phyloP scores from a whole-genome alignment of 768 basidiomycete genomes.

The Tylopilus sp. region DNA sequence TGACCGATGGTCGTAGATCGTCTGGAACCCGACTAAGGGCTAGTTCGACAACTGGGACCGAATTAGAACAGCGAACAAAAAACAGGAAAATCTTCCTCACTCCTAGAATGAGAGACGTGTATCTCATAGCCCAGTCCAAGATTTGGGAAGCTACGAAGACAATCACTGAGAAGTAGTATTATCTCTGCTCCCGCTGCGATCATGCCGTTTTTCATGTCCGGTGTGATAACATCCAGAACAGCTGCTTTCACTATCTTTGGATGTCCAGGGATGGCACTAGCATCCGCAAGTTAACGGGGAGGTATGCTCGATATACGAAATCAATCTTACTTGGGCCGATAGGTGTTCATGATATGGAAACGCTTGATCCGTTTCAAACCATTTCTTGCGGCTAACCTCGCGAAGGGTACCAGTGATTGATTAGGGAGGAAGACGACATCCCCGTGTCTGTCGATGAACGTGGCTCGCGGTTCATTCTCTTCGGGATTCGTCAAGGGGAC shows the following conservation, averaged over 20 bases:
- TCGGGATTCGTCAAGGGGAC: constrained; percentile 65
- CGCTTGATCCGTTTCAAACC: constrained; percentile 73
- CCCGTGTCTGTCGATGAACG: constrained; percentile 77
- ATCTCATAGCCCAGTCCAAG: constrained; percentile 67
- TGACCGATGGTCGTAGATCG: constrained; percentile 50
- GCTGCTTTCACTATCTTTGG: constrained; percentile 72
- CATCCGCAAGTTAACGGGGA: constrained; percentile 1
- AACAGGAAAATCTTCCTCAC: constrained; percentile 39
- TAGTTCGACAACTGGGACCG: constrained; percentile 58
- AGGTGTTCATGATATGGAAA: constrained; percentile 75
- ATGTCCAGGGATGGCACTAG: constrained; percentile 65
- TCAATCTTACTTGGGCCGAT: constrained; percentile 56
- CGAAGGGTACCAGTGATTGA: constrained; percentile 72
- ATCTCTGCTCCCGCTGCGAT: constrained; percentile 73
- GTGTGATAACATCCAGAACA: constrained; percentile 80
- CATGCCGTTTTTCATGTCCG: constrained; percentile 60
- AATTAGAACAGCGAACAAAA: background rate
- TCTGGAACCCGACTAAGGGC: constrained; percentile 59
- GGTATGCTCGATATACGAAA: background rate
- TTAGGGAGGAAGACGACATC: constrained; percentile 72
- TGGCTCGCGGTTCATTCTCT: constrained; percentile 62
- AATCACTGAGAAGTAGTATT: constrained; percentile 63
- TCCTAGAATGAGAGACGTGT: constrained; percentile 72
- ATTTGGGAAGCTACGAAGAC: constrained; percentile 70
- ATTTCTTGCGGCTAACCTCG: constrained; percentile 73